Percentiles rank a stretch among this genome's conserved stretches.
phyloP scores from a whole-genome alignment of 441 rosid species.

The Melastoma candidum region DNA sequence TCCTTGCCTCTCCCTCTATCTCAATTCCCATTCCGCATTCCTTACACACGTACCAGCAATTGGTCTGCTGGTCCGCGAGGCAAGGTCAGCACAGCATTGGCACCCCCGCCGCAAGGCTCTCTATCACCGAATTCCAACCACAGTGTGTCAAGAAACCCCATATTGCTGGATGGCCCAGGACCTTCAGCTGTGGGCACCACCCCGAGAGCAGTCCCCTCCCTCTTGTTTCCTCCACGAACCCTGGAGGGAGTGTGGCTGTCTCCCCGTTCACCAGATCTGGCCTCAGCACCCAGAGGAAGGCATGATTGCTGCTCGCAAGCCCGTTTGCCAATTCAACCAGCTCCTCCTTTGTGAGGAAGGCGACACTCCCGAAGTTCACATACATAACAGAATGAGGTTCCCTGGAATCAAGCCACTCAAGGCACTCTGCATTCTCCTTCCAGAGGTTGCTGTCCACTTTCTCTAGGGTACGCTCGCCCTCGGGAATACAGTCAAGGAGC shows the following conservation, averaged over 20 bases:
- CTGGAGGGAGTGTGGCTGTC: background rate
- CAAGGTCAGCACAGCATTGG: slow-evolving; percentile 6
- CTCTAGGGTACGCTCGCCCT: no score
- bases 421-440: background rate
- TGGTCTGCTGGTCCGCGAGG: slow-evolving; percentile 3
- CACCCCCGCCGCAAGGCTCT: slow-evolving; percentile 1
- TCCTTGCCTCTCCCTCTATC: background rate
- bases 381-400: slow-evolving; percentile 9
- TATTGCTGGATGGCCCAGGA: slow-evolving; percentile 2
- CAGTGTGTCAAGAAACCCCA: slow-evolving; percentile 9
- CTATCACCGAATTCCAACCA: slow-evolving; percentile 6
- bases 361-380: slow-evolving; percentile 4
- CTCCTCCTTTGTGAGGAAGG: background rate
- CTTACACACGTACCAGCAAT: background rate
- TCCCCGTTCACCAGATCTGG: slow-evolving; percentile 6
- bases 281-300: slow-evolving; percentile 8
- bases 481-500: no score
- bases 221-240: slow-evolving; percentile 4
- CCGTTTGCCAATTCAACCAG: slow-evolving; percentile 3
- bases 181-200: slow-evolving; percentile 5
- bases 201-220: background rate
- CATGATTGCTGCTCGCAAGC: background rate
- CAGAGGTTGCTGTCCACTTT: no score
- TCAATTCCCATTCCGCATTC: slow-evolving; percentile 4
- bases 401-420: slow-evolving; percentile 6